phyloP scores from a whole-genome alignment of 1,284 basidiomycete genomes.

The Gomphus bonarii region DNA sequence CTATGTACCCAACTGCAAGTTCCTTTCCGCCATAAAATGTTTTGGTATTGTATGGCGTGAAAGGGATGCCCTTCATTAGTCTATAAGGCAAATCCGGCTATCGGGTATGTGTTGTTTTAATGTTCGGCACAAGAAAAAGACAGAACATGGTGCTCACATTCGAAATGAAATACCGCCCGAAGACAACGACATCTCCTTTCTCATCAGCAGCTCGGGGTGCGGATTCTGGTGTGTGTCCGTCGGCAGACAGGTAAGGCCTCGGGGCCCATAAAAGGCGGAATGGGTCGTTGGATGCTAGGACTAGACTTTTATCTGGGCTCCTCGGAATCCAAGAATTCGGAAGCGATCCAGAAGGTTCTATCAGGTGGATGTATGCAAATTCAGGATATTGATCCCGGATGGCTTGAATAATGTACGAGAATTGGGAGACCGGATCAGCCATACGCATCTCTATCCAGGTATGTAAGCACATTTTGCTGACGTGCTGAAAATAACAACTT shows the following conservation, averaged over 20 bases:
- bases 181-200: conserved; percentile 30
- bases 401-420: conserved; percentile 26
- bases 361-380: conserved; percentile 48
- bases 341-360: conserved; percentile 30
- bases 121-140: not conserved
- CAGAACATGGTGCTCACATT: conserved; percentile 22
- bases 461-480: too few relatives aligned
- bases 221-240: conserved; percentile 29
- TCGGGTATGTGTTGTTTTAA: not conserved
- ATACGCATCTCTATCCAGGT: conserved; percentile 25
- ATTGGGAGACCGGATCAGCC: conserved; percentile 35
- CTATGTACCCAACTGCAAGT: conserved; percentile 26
- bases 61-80: conserved; percentile 24
- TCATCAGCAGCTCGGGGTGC: conserved; percentile 25
- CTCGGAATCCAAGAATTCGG: too few relatives aligned
- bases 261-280: conserved; percentile 25
- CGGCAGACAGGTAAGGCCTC: conserved; percentile 36
- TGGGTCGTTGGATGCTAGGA: conserved; percentile 13
- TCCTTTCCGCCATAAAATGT: conserved; percentile 25
- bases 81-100: conserved; percentile 47
- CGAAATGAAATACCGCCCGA: conserved; percentile 38
- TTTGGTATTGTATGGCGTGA: conserved; percentile 22
- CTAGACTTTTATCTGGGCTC: not conserved
- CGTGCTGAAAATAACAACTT: not conserved
- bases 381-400: conserved; percentile 30